A percentile compares a stretch with the other conserved stretches of the same genome.
Evolutionary conservation across 116 monocot species (phyloP).

Genomic region (Papilionanthe hybrid): DNA sequence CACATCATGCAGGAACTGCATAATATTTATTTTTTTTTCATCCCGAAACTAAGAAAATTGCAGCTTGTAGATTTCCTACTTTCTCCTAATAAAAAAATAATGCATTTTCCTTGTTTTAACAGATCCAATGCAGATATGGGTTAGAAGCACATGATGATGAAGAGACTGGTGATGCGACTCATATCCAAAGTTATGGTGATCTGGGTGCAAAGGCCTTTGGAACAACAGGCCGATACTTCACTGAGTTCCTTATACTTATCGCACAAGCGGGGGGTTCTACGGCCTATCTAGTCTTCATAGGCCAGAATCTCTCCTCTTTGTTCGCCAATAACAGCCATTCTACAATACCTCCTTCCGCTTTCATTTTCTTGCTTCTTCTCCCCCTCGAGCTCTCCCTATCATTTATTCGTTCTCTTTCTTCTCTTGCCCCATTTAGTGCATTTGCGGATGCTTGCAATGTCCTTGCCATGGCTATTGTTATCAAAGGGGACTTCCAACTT

Average conservation of each 20-base stretch:
- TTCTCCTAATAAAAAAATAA: neutral
- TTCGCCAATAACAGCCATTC: conserved; percentile 20
- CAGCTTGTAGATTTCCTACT: neutral
- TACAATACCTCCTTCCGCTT: conserved; percentile 28
- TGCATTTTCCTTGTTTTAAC: neutral
- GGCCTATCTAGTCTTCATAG: conserved; percentile 88
- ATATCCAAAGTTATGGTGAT: conserved; percentile 71
- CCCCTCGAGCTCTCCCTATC: conserved; percentile 67
- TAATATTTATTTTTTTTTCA: neutral
- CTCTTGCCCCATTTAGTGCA: conserved; percentile 77
- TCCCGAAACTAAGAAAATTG: neutral
- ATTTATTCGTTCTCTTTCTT: conserved; percentile 67
- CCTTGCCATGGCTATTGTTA: conserved; percentile 83
- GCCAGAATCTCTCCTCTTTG: conserved; percentile 75
- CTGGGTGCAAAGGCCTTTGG: conserved; percentile 76
- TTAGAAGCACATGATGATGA: conserved; percentile 39
- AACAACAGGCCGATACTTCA: conserved; percentile 47
- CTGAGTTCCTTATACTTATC: conserved; percentile 69
- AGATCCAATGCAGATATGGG: conserved; percentile 76
- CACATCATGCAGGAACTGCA: neutral
- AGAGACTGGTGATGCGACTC: neutral
- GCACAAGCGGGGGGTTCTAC: conserved; percentile 76
- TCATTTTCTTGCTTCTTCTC: conserved; percentile 69
- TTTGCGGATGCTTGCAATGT: conserved; percentile 88
- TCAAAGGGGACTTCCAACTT: conserved; percentile 66